Evolutionary conservation across 1,284 basidiomycete species (phyloP), one percentile per base, ranked within the genome.

Genomic region (Cryptococcus depauperatus): DNA sequence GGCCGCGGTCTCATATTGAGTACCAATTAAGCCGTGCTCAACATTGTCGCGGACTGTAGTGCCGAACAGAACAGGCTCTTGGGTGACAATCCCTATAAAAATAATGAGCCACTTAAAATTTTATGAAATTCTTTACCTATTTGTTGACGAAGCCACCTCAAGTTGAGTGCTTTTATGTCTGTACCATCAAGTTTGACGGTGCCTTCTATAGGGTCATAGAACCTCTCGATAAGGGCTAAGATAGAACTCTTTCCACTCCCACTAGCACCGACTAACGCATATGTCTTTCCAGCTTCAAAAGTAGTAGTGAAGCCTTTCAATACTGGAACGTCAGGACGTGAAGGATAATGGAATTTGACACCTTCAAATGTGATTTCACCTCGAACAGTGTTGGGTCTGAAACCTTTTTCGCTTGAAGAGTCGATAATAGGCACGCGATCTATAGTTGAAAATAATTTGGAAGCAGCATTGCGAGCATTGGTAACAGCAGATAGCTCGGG

Each of bases 361-460:
- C 85, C 68, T 56, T 86, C 79, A 44, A 96, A 72, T 1, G 72
- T 71, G 58, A 97, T 85, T 58, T 83, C 76, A 27, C 95, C 92
- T 0, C 76, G 57, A 46, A 92, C 83, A 2, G 70, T 70, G 21
- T 81, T 79, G 0, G 81, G 90, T 62, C 82, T 82, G 35, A 81
- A 70, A 8, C 93, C 93, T 1, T 66, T 74, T 0, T 79, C 74
- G 51, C 80, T 75, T 1, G 82, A 75, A 2, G 87, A 89, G 69
- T 97, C 91, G 60, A 98, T 98, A 4, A 74, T 64, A 3, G 42
- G 90, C 80, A 48, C 84, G 73, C 47, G 83, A 66, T 95, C 88
- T 58, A 98, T 97, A 4, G 92, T 95, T 32, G 81, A 76, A 65
- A 79, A 96, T 2, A 98, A 75, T 70, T 96, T 97, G 30, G 87